Base-by-base conservation (phyloP, 768 basidiomycete genomes). In the Mycena polygramma region DNA sequence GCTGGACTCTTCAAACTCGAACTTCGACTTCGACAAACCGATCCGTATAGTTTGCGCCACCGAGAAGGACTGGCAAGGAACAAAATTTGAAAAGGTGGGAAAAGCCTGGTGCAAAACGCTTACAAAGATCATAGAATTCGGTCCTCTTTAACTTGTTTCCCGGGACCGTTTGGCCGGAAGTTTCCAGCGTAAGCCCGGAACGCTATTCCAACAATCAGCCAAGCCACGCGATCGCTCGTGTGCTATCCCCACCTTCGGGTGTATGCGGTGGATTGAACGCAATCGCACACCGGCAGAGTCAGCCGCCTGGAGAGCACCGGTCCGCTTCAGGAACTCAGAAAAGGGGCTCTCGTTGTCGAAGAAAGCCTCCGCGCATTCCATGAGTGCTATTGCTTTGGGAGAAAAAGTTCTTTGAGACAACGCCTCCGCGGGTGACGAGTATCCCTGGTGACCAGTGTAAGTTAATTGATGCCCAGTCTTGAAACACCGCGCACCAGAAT, bases 351-450 rank as follows among this genome's bases (percentile, higher is more conserved):
- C 61, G 51, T 52, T 62, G 51, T 62, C 61, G 24, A 24, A 62
- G 49, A 62, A 62, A 8, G 61, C 61, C 51, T 62, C 61, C 61
- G 36, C 24, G 51, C 49, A 62, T 26, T 53, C 51, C 7, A 52
- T 26, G 14, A 41, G 3, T 11, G 4, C n/a, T 14, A 62, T 35
- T 13, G 55, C 19, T 24, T 54, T 8, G 19, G 49, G 22, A 4
- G 61, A 57, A 24, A 24, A 15, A n/a, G 4, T 39, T 9, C 55
- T 39, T 7, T 24, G 11, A 15, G n/a, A 2, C 6, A 24, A 20
- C 20, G 20, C 39, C 22, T 57, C 11, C 17, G 5, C 15, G 41
- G 10, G 41, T 9, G 35, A 15, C 5, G 55, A 57, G 22, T 41
- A 24, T 9, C 55, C 55, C 55, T 57, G 22, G 3, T 41, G 15